Conservation (phyloP, 1,284 basidiomycete species). For the Apiotrichum gamsii region DNA sequence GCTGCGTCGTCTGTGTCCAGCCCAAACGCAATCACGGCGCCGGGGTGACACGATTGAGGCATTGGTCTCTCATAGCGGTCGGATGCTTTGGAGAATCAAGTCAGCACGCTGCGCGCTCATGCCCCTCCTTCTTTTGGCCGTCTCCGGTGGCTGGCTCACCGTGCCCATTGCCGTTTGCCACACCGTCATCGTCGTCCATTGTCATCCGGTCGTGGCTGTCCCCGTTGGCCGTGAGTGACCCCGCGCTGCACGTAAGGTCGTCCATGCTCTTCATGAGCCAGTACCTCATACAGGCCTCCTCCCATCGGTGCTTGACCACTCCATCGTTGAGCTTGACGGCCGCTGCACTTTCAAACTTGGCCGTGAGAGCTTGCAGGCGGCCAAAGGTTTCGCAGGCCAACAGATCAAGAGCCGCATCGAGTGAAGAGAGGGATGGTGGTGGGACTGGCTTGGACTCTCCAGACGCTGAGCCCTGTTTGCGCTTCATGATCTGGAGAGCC, state of each 20-base stretch:
- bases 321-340: slow-evolving; percentile 37
- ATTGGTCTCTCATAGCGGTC: slow-evolving; percentile 12
- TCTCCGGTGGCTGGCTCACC: background rate
- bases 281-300: slow-evolving; percentile 41
- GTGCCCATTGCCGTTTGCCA: background rate
- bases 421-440: slow-evolving; percentile 23
- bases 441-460: slow-evolving; percentile 3
- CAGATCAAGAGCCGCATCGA: slow-evolving; percentile 43
- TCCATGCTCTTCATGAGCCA: slow-evolving; percentile 44
- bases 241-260: slow-evolving; percentile 28
- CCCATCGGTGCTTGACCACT: slow-evolving; percentile 34
- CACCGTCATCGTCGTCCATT: slow-evolving; percentile 9
- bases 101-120: background rate
- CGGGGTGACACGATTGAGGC: slow-evolving; percentile 27
- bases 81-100: background rate
- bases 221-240: background rate
- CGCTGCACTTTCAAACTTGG: slow-evolving; percentile 37
- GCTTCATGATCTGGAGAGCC: background rate
- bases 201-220: slow-evolving; percentile 2
- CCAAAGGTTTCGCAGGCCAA: slow-evolving; percentile 40
- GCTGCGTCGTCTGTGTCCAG: slow-evolving; percentile 30
- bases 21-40: slow-evolving; percentile 21
- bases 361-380: slow-evolving; percentile 25
- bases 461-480: background rate
- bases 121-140: no score